Evolutionary conservation across 2,329 filamentous ascomycete species (phyloP).

Genomic region (Fusarium mexicanum): DNA sequence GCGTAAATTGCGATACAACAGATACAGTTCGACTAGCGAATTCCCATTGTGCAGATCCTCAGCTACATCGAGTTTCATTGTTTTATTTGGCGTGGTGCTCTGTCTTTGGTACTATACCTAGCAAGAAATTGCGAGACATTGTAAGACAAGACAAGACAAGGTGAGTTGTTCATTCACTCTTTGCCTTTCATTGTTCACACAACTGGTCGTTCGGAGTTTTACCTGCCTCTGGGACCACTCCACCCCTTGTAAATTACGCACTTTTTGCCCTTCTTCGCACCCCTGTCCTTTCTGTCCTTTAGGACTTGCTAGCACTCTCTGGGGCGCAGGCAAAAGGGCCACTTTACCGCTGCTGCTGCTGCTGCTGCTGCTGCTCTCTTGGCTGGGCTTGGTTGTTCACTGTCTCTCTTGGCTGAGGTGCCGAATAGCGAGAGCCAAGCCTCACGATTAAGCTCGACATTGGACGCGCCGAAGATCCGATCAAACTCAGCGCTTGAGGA

Average conservation of each 20-base stretch:
- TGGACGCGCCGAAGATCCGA: slow-evolving; percentile 39
- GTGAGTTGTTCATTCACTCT: slow-evolving; percentile 1
- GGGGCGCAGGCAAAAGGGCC: slow-evolving; percentile 20
- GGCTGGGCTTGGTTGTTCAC: slow-evolving; percentile 2
- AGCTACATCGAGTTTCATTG: slow-evolving; percentile 13
- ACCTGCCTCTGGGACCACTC: slow-evolving; percentile 22
- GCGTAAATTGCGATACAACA: slow-evolving; percentile 16
- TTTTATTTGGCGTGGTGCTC: not conserved
- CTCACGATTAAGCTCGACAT: slow-evolving; percentile 16
- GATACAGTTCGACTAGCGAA: not conserved
- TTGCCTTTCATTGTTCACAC: not conserved
- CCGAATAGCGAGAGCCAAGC: slow-evolving; percentile 39
- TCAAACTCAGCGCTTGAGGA: slow-evolving; percentile 29
- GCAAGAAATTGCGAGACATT: not conserved
- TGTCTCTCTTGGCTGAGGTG: slow-evolving; percentile 34
- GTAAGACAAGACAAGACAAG: not conserved
- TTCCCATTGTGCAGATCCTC: slow-evolving; percentile 17
- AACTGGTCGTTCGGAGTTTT: not conserved
- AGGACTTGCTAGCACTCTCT: slow-evolving; percentile 6
- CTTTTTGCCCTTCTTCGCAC: slow-evolving; percentile 1
- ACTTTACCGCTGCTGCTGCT: slow-evolving; percentile 4
- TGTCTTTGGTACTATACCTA: not conserved
- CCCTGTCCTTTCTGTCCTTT: slow-evolving; percentile 4
- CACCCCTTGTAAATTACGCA: slow-evolving; percentile 24
- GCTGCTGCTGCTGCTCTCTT: not conserved